Evolutionary conservation across 352 stramenopile species (phyloP).

Genomic region (Globisporangium lucens): DNA sequence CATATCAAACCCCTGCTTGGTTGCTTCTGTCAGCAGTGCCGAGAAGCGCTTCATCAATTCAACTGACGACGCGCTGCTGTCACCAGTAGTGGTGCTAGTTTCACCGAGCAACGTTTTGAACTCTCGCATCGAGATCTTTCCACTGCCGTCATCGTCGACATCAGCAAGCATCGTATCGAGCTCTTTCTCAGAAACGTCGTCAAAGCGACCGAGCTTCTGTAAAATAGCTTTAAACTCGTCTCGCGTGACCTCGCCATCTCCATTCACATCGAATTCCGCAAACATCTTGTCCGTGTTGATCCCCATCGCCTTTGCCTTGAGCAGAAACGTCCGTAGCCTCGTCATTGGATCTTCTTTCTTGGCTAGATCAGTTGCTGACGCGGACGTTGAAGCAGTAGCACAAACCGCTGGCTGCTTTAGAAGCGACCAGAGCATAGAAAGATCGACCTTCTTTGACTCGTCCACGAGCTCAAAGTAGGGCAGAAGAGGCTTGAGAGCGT

Average conservation of each 20-base stretch:
- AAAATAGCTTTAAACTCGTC: constrained; percentile 54
- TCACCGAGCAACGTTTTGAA: constrained; percentile 44
- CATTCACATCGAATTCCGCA: constrained; percentile 67
- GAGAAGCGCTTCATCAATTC: constrained; percentile 36
- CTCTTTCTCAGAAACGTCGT: constrained; percentile 34
- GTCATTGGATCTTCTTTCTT: constrained; percentile 9
- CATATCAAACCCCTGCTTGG: constrained; percentile 46
- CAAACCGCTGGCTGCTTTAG: background rate
- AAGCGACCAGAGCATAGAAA: constrained; percentile 13
- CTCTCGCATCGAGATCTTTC: constrained; percentile 55
- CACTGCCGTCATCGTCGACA: constrained; percentile 49
- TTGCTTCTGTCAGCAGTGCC: constrained; percentile 39
- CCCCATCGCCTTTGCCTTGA: constrained; percentile 37
- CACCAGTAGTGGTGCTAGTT: background rate
- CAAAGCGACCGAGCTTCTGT: constrained; percentile 42
- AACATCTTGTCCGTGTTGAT: constrained; percentile 50
- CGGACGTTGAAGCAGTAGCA: background rate
- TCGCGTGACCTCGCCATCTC: constrained; percentile 49
- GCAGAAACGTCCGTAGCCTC: constrained; percentile 26
- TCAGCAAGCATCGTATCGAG: constrained; percentile 44
- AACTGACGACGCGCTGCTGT: background rate
- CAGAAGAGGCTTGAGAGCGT: constrained; percentile 22
- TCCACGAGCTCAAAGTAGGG: constrained; percentile 29
- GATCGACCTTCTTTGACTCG: constrained; percentile 20
- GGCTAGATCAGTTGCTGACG: background rate